A percentile compares a stretch with the other conserved stretches of the same genome.
Conservation (phyloP, 805 yeast genomes). For the Pichia thaimueangensis region DNA sequence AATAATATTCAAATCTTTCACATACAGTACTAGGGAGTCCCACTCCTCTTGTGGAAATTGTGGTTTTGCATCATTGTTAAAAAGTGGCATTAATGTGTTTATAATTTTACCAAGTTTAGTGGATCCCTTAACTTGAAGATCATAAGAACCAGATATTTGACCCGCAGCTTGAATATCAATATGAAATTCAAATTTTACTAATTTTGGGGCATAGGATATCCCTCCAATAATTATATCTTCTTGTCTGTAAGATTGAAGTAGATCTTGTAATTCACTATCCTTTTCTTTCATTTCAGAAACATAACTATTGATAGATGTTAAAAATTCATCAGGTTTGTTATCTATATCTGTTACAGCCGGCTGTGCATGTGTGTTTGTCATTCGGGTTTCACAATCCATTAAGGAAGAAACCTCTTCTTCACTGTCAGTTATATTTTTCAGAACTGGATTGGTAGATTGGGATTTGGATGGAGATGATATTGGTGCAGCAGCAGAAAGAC, state of each 20-base stretch:
- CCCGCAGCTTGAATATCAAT: slow-evolving; percentile 10
- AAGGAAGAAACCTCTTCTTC: neutral
- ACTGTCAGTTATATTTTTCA: neutral
- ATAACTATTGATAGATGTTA: slow-evolving; percentile 3
- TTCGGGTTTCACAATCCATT: neutral
- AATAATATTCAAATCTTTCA: slow-evolving; percentile 8
- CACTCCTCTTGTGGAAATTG: slow-evolving; percentile 2
- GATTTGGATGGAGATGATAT: slow-evolving; percentile 1
- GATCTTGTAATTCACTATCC: slow-evolving; percentile 14
- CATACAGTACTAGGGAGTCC: neutral
- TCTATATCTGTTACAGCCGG: neutral
- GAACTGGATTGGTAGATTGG: neutral
- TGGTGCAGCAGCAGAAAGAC: slow-evolving; percentile 7
- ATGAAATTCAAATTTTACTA: slow-evolving; percentile 9
- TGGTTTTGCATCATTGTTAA: slow-evolving; percentile 8
- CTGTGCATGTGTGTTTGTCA: neutral
- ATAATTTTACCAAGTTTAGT: slow-evolving; percentile 8
- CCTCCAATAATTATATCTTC: slow-evolving; percentile 2
- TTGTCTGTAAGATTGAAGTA: slow-evolving; percentile 15
- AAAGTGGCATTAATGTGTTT: slow-evolving; percentile 3
- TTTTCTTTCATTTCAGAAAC: slow-evolving; percentile 2
- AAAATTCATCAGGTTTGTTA: slow-evolving; percentile 6
- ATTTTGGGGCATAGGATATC: neutral
- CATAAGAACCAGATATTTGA: slow-evolving; percentile 11
- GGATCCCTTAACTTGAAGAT: slow-evolving; percentile 13